phyloP scores from a whole-genome alignment of 2,329 filamentous ascomycete genomes.

The Elsinoe australis region DNA sequence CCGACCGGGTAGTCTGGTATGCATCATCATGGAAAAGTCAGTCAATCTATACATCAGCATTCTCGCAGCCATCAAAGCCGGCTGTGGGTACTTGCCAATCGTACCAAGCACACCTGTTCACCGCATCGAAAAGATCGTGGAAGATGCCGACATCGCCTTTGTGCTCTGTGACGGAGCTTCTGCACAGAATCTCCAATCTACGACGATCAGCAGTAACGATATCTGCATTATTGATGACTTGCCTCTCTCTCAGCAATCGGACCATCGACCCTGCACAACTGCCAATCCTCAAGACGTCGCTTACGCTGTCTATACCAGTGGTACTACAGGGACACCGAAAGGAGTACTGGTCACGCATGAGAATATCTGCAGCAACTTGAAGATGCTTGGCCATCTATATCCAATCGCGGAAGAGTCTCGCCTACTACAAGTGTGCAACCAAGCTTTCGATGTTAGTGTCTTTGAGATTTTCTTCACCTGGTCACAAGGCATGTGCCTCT shows the following conservation, averaged over 20 bases:
- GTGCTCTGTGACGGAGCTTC: slow-evolving; percentile 43
- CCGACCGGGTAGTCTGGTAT: slow-evolving; percentile 52
- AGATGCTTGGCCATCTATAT: slow-evolving; percentile 58
- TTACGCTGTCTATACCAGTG: slow-evolving; percentile 77
- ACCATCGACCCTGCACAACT: slow-evolving; percentile 33
- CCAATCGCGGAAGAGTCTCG: slow-evolving; percentile 48
- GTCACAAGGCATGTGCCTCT: slow-evolving; percentile 69
- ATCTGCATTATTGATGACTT: slow-evolving; percentile 28
- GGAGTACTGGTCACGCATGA: slow-evolving; percentile 69
- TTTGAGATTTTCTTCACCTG: slow-evolving; percentile 88
- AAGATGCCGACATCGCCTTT: slow-evolving; percentile 48
- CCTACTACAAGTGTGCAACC: slow-evolving; percentile 75
- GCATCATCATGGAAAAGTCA: slow-evolving; percentile 71
- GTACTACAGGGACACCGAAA: slow-evolving; percentile 73
- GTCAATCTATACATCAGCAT: slow-evolving; percentile 64
- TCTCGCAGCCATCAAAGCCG: slow-evolving; percentile 64
- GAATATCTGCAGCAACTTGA: slow-evolving; percentile 71
- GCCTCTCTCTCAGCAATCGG: slow-evolving; percentile 29
- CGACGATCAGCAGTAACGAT: slow-evolving; percentile 12
- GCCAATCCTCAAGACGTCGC: slow-evolving; percentile 49
- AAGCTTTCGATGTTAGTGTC: slow-evolving; percentile 78
- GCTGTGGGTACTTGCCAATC: slow-evolving; percentile 73
- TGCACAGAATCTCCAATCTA: slow-evolving; percentile 24
- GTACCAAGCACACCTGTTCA: slow-evolving; percentile 61
- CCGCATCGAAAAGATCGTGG: slow-evolving; percentile 54